Evolutionary conservation across 177 flowering plant species (phyloP), one percentile per base, ranked within the genome.

Genomic region (Vitis hybrid): DNA sequence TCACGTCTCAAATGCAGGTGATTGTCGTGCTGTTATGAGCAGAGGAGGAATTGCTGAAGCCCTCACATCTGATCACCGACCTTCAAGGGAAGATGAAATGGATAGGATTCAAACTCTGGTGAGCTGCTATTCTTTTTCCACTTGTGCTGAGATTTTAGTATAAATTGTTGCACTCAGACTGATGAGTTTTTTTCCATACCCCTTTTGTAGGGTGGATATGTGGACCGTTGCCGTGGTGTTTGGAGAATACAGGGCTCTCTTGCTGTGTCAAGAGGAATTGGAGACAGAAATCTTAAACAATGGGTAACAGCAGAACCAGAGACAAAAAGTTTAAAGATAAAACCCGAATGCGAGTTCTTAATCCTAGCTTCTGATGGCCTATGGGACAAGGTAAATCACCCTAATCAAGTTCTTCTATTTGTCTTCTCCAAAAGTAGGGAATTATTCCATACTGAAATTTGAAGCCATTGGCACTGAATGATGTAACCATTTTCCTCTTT

Each of bases 201-300:
- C n/a, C 11, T 64, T 39, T 63, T 84, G 63, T 71, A 94, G 97
- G 97, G 97, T 70, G 98, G 97, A 1, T 94, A 85, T 78, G 97
- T 94, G 56, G 94, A 91, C 74, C 79, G 77, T 65, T 68, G 81
- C 63, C 77, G 70, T 58, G 97, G 98, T 17, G 88, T 85, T 59
- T 92, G 97, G 98, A 88, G 98, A 71, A 78, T 94, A 45, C 89
- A 92, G 59, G 97, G 98, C 2, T 83, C 90, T 60, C 87, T 94
- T 0, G 97, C 92, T 64, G 98, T 94, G 15, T 89, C 97, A 5
- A 83, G 98, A 75, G 89, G 88, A 9, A 86, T 94, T 54, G 98
- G 98, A 55, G 97, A 94, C 68, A 51, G 64, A 30, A 81, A 86
- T 69, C 87, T 89, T 15, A 94, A 92, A 60, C 80, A 82, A 76